These are phyloP conservation scores for Kwoniella europaea DNA, from an alignment of 768 basidiomycete genomes.

Conservation along the genomic window DNA sequence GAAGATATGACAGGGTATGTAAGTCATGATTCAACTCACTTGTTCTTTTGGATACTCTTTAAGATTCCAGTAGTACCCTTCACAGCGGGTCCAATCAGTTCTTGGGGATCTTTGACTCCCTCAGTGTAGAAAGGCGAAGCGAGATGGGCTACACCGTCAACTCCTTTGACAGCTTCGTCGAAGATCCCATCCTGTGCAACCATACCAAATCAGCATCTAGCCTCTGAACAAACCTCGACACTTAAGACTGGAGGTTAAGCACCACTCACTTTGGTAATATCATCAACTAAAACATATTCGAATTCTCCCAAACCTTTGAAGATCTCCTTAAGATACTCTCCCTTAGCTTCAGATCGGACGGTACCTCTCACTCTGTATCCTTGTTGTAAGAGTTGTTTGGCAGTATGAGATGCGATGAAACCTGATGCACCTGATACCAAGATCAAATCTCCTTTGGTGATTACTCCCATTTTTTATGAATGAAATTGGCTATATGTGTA, in stretches of 20 bases:
- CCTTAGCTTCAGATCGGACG: constrained; percentile 69
- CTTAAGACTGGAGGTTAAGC: neutral
- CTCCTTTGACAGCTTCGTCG: constrained; percentile 76
- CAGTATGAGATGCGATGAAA: constrained; percentile 40
- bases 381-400: constrained; percentile 41
- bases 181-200: constrained; percentile 65
- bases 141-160: constrained; percentile 67
- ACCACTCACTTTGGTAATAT: constrained; percentile 65
- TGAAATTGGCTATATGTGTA: neutral
- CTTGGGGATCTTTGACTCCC: constrained; percentile 45
- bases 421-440: constrained; percentile 50
- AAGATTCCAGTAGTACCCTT: constrained; percentile 72
- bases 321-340: constrained; percentile 64
- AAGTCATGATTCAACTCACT: constrained; percentile 54
- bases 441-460: constrained; percentile 32
- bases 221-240: neutral
- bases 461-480: constrained; percentile 28
- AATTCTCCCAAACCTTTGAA: constrained; percentile 63
- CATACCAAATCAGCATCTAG: neutral
- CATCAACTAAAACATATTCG: constrained; percentile 71
- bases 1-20: neutral
- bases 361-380: constrained; percentile 72
- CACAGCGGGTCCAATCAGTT: constrained; percentile 73
- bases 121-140: constrained; percentile 46
- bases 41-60: constrained; percentile 66